Percentiles rank a stretch among this genome's conserved stretches.
These are phyloP conservation scores for Cutaneotrichosporon spelunceum DNA, from an alignment of 1,284 basidiomycete species.

Conservation along the genomic window DNA sequence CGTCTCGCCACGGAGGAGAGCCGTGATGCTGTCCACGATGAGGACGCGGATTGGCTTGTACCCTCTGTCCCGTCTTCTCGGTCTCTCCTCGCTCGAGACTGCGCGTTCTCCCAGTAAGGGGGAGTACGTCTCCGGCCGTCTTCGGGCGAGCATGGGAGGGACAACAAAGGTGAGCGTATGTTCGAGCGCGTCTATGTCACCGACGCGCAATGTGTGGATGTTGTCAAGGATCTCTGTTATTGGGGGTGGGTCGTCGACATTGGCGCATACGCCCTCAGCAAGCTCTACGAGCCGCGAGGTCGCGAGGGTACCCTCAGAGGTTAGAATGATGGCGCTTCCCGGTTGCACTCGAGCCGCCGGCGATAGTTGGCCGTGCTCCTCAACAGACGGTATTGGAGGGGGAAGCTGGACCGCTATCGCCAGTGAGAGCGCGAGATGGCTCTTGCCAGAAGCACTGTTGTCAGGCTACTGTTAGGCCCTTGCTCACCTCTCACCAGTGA, in stretches of 20 bases:
- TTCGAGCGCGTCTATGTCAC: conserved; percentile 62
- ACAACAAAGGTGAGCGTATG: conserved; percentile 64
- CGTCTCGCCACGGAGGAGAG: conserved; percentile 63
- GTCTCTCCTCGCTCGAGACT: not conserved
- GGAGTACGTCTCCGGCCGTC: conserved; percentile 1
- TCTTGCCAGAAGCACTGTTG: conserved; percentile 77
- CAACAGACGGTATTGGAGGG: not conserved
- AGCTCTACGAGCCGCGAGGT: conserved; percentile 60
- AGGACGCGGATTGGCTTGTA: conserved; percentile 56
- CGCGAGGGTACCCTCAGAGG: conserved; percentile 67
- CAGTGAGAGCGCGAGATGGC: conserved; percentile 74
- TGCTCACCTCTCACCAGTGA: conserved; percentile 76
- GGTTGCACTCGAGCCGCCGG: conserved; percentile 52
- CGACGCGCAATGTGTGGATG: conserved; percentile 62
- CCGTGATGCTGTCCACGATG: conserved; percentile 75
- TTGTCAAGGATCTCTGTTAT: conserved; percentile 56
- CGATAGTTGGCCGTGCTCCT: conserved; percentile 18
- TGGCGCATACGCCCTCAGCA: conserved; percentile 32
- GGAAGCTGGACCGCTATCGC: conserved; percentile 72
- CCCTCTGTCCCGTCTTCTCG: conserved; percentile 1
- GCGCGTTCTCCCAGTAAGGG: conserved; percentile 7
- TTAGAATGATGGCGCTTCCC: conserved; percentile 66
- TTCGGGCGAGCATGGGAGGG: conserved; percentile 58
- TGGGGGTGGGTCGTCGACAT: conserved; percentile 5
- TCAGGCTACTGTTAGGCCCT: conserved; percentile 5